Conservation (phyloP, 352 stramenopile genomes). For the Pythium utonaiense region DNA sequence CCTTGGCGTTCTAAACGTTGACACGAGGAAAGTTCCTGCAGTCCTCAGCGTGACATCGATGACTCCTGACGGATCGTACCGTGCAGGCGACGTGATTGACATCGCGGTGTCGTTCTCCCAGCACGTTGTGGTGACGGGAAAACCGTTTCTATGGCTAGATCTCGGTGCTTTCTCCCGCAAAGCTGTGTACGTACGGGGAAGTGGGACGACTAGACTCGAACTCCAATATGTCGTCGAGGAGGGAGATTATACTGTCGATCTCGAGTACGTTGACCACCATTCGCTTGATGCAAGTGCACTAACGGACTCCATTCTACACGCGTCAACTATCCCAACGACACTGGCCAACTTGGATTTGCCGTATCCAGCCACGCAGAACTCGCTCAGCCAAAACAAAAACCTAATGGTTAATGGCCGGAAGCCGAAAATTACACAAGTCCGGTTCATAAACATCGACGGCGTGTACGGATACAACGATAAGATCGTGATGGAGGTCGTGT, state of each 20-base stretch:
- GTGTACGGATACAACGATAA: conserved; percentile 57
- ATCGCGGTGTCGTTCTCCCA: conserved; percentile 66
- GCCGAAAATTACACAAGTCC: conserved; percentile 42
- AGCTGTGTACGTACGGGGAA: conserved; percentile 56
- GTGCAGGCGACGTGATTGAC: conserved; percentile 57
- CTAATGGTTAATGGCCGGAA: conserved; percentile 66
- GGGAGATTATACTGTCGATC: conserved; percentile 64
- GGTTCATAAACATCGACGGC: conserved; percentile 60
- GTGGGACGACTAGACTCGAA: conserved; percentile 40
- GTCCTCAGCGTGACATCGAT: conserved; percentile 55
- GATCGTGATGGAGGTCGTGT: conserved; percentile 57
- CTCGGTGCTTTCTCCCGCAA: conserved; percentile 43
- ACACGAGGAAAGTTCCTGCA: conserved; percentile 49
- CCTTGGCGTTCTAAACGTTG: conserved; percentile 49
- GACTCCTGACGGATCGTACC: conserved; percentile 47
- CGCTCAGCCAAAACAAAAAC: conserved; percentile 67
- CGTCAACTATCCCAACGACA: conserved; percentile 67
- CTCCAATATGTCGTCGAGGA: conserved; percentile 73
- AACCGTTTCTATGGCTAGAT: conserved; percentile 67
- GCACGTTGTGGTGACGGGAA: conserved; percentile 59
- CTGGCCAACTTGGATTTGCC: conserved; percentile 61
- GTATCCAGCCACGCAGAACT: conserved; percentile 60
- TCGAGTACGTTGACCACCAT: conserved; percentile 82
- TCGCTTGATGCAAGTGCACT: conserved; percentile 62
- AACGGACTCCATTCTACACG: conserved; percentile 48